Conservation (phyloP, 495 filamentous ascomycete species). For the Lophiotrema nucula region DNA sequence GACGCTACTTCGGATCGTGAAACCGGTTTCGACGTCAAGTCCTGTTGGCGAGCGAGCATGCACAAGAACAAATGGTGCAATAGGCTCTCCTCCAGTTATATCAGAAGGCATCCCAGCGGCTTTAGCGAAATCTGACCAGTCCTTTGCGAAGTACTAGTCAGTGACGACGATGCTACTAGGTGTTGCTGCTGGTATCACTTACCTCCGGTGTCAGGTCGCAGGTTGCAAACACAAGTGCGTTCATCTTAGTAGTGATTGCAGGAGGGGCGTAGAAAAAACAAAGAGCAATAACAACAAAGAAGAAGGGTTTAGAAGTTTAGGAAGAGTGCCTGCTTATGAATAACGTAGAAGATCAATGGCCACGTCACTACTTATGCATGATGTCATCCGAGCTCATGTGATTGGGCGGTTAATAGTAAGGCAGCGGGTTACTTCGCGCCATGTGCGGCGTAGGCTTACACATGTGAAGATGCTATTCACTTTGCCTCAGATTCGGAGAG, state of each 20-base stretch:
- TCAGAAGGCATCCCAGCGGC: not conserved
- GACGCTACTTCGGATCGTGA: not conserved
- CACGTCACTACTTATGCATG: no score
- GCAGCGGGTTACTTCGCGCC: no score
- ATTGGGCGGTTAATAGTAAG: no score
- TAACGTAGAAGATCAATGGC: no score
- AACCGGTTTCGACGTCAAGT: not conserved
- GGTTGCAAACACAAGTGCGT: not conserved
- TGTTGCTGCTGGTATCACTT: not conserved
- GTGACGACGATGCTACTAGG: not conserved
- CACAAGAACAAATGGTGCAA: not conserved
- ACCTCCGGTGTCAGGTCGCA: not conserved
- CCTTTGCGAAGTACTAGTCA: not conserved
- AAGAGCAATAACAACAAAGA: no score
- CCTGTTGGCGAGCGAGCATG: not conserved
- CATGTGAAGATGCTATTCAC: no score
- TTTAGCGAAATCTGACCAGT: not conserved
- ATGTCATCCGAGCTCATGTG: no score
- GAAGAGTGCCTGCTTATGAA: no score
- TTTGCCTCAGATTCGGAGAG: no score
- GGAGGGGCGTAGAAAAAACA: no score
- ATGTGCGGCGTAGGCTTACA: no score
- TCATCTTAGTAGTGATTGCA: not conserved
- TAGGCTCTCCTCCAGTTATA: not conserved
- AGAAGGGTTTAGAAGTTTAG: no score